Conservation (phyloP, 495 filamentous ascomycete genomes). For the Hypoxylon intermedium region DNA sequence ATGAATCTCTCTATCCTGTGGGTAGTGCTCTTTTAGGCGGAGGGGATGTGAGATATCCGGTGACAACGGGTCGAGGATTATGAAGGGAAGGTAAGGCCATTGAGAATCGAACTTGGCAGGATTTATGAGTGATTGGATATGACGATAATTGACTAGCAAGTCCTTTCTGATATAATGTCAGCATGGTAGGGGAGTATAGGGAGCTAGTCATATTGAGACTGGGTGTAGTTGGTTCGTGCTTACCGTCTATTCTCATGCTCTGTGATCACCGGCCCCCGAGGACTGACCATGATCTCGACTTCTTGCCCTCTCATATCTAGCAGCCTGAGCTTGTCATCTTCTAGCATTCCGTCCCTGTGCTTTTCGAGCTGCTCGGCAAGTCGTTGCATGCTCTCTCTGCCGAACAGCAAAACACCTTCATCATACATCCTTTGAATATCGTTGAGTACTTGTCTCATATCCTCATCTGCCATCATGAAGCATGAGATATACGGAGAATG, state of each 20-base stretch:
- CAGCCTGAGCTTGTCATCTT: neutral
- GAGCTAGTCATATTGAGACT: too few species aligned
- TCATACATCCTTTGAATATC: slow-evolving; percentile 2
- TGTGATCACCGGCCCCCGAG: neutral
- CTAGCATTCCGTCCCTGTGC: neutral
- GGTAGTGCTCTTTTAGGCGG: too few species aligned
- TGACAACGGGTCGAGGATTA: neutral
- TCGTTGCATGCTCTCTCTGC: neutral
- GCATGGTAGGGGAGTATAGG: too few species aligned
- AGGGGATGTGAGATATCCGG: too few species aligned
- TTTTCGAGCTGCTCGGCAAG: slow-evolving; percentile 1
- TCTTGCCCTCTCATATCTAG: slow-evolving; percentile 10
- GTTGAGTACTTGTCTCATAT: too few species aligned
- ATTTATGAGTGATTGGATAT: too few species aligned
- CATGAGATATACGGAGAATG: too few species aligned
- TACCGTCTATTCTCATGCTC: slow-evolving; percentile 19
- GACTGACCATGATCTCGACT: slow-evolving; percentile 2
- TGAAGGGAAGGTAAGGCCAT: slow-evolving; percentile 6
- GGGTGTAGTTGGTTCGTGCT: neutral
- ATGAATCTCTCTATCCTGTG: too few species aligned
- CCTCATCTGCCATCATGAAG: too few species aligned
- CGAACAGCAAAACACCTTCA: neutral
- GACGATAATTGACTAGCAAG: too few species aligned
- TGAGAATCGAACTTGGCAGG: neutral
- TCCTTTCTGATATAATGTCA: too few species aligned